These are phyloP conservation scores for Aureobasidium sp. DNA, from an alignment of 2,329 filamentous ascomycete genomes.

Conservation along the genomic window DNA sequence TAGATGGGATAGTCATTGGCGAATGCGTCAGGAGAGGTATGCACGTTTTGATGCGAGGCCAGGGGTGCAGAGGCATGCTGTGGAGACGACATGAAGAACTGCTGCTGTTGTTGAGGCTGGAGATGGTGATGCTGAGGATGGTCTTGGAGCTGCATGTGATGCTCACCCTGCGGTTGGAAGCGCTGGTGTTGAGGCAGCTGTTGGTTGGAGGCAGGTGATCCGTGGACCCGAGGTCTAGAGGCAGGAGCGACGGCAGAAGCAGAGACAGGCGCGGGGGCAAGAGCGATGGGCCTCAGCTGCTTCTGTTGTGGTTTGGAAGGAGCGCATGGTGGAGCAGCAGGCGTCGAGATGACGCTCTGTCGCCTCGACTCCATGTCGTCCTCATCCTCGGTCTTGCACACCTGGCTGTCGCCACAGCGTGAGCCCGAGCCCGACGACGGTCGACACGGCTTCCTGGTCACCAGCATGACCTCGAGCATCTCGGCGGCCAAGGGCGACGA, in stretches of 20 bases:
- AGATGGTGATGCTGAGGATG: not conserved
- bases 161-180: not conserved
- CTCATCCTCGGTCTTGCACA: slow-evolving; percentile 3
- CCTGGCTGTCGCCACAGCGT: not conserved
- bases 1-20: not conserved
- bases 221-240: not conserved
- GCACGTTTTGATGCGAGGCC: not conserved
- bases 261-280: not conserved
- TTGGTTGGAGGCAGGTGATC: not conserved
- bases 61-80: not conserved
- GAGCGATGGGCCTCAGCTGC: not conserved
- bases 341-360: not conserved
- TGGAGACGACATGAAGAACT: not conserved
- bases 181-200: not conserved
- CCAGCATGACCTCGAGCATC: slow-evolving; percentile 15
- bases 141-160: not conserved
- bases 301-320: slow-evolving; percentile 16
- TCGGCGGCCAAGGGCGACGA: not conserved
- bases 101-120: not conserved
- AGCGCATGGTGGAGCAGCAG: not conserved
- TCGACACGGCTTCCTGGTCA: slow-evolving; percentile 4
- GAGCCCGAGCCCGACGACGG: not conserved
- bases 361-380: not conserved
- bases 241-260: not conserved
- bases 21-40: not conserved